phyloP scores from a whole-genome alignment of 148 eudicot genomes.

The Diospyros kaki region DNA sequence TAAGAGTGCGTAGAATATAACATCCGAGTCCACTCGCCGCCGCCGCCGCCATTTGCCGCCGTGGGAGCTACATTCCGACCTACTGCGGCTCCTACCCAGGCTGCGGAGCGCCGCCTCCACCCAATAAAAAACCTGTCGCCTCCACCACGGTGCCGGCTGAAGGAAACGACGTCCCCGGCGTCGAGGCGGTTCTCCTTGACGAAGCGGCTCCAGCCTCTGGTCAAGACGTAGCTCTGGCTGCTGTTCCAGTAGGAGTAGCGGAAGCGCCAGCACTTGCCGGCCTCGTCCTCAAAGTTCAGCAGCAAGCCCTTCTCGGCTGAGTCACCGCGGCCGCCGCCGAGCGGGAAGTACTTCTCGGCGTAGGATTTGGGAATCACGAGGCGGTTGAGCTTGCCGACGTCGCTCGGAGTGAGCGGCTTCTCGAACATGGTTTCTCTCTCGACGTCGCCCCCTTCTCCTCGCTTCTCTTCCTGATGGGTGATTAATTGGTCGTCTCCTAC shows the following conservation, averaged over 20 bases:
- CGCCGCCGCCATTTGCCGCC: neutral
- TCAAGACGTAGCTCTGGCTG: constrained; percentile 92
- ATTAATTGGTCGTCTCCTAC: neutral
- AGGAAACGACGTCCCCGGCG: constrained; percentile 78
- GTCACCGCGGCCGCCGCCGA: constrained; percentile 14
- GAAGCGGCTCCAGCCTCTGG: constrained; percentile 93
- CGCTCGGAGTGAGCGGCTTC: constrained; percentile 61
- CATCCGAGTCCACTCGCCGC: constrained; percentile 21
- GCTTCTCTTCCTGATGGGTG: neutral
- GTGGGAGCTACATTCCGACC: no score
- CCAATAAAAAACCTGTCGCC: constrained; percentile 56
- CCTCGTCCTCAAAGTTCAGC: constrained; percentile 54
- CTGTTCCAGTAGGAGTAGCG: constrained; percentile 94
- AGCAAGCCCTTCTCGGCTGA: constrained; percentile 29
- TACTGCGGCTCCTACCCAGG: constrained; percentile 5
- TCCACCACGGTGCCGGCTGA: constrained; percentile 48
- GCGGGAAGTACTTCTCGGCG: constrained; percentile 57
- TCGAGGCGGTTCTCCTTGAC: constrained; percentile 81
- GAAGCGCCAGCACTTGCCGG: constrained; percentile 54
- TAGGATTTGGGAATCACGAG: constrained; percentile 66
- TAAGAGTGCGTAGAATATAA: constrained; percentile 27
- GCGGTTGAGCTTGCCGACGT: constrained; percentile 69
- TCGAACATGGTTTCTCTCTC: constrained; percentile 43
- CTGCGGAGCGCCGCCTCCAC: constrained; percentile 30
- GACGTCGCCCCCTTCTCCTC: no score